These are phyloP conservation scores for Pachysandra terminalis DNA, from an alignment of 164 flowering plant species.

Conservation along the genomic window DNA sequence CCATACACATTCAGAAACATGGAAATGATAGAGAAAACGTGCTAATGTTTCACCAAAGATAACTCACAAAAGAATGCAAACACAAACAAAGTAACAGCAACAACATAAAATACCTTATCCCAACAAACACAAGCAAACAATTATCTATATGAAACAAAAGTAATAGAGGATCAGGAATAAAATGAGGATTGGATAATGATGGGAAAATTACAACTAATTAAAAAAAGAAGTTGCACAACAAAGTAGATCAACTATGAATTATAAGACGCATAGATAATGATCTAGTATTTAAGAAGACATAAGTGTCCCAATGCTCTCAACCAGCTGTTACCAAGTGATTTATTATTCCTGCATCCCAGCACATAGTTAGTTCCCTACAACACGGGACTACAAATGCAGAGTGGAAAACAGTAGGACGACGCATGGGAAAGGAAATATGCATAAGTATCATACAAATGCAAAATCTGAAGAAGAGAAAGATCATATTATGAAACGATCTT, in stretches of 20 bases:
- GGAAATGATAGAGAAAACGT: too few species aligned
- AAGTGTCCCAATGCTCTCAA: slow-evolving; percentile 43
- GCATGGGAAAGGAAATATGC: not conserved
- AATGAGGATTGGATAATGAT: not conserved
- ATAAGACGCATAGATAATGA: slow-evolving; percentile 33
- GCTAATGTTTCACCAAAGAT: too few species aligned
- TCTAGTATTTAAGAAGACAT: slow-evolving; percentile 38
- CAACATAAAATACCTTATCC: too few species aligned
- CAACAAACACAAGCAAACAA: too few species aligned
- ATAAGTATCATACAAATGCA: not conserved
- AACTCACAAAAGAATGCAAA: too few species aligned
- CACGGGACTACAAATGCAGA: slow-evolving; percentile 2
- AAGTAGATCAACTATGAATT: too few species aligned
- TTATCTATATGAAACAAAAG: too few species aligned
- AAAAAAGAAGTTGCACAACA: too few species aligned
- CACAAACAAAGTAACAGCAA: too few species aligned
- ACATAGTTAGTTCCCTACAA: slow-evolving; percentile 31
- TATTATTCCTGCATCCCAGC: slow-evolving; percentile 54
- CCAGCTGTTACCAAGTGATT: slow-evolving; percentile 45
- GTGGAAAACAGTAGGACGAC: not conserved
- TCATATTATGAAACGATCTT: too few species aligned
- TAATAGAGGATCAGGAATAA: not conserved
- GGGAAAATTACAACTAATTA: not conserved
- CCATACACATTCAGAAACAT: too few species aligned
- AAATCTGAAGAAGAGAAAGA: too few species aligned